Evolutionary conservation across 1,139 yeast genomes (phyloP).

Genomic region (Saccharomyces hybrid): DNA sequence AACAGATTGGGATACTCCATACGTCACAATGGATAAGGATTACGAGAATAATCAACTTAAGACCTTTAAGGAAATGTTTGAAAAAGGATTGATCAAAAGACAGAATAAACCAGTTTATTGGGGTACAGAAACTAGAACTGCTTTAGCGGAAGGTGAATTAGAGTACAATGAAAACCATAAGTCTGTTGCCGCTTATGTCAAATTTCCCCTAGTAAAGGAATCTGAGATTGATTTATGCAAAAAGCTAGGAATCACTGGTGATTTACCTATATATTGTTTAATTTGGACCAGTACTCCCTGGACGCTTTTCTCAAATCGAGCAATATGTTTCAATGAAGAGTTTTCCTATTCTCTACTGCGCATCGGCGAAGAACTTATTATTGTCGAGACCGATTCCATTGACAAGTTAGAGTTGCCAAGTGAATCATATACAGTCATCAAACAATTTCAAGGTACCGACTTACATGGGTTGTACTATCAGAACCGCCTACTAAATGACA

Average conservation of each 20-base stretch:
- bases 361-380: slow-evolving; percentile 29
- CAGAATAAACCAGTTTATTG: slow-evolving; percentile 94
- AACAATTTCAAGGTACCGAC: slow-evolving; percentile 38
- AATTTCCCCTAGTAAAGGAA: slow-evolving; percentile 46
- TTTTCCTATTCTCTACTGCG: slow-evolving; percentile 51
- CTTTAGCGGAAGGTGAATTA: slow-evolving; percentile 94
- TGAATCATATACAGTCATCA: slow-evolving; percentile 15
- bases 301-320: slow-evolving; percentile 86
- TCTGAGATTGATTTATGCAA: slow-evolving; percentile 10
- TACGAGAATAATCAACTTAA: slow-evolving; percentile 71
- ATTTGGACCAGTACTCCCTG: slow-evolving; percentile 99
- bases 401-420: slow-evolving; percentile 24
- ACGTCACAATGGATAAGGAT: slow-evolving; percentile 60
- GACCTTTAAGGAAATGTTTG: slow-evolving; percentile 60
- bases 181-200: slow-evolving; percentile 65
- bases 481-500: slow-evolving; percentile 47
- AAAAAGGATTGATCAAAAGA: slow-evolving; percentile 62
- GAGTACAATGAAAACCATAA: slow-evolving; percentile 71
- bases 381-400: slow-evolving; percentile 44
- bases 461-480: slow-evolving; percentile 43
- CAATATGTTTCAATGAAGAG: slow-evolving; percentile 62
- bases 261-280: slow-evolving; percentile 27
- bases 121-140: slow-evolving; percentile 93
- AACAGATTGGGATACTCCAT: slow-evolving; percentile 72
- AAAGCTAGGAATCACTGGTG: slow-evolving; percentile 5